These are phyloP conservation scores for Chrysopogon serrulatus DNA, from an alignment of 176 grass and related monocot genomes.

Conservation along the genomic window DNA sequence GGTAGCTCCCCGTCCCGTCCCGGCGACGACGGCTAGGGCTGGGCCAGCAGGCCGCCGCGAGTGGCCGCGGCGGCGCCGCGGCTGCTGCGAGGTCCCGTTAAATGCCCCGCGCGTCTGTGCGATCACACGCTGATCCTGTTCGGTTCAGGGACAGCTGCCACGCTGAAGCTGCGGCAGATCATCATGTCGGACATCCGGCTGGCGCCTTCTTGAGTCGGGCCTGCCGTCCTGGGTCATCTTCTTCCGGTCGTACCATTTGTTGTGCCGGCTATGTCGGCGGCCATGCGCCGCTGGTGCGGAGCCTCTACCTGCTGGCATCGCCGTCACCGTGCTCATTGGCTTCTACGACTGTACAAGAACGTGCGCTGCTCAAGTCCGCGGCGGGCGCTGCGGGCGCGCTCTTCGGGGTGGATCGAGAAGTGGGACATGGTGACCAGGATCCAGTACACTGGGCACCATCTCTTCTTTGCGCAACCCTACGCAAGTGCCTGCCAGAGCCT, in stretches of 20 bases:
- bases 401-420: constrained; percentile 78
- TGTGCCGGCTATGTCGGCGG: constrained; percentile 73
- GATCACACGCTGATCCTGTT: constrained; percentile 64
- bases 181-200: constrained; percentile 79
- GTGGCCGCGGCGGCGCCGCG: neutral
- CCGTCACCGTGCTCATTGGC: constrained; percentile 67
- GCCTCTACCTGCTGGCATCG: constrained; percentile 58
- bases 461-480: constrained; percentile 78
- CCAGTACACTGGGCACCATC: constrained; percentile 89
- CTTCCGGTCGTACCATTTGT: constrained; percentile 78
- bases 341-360: constrained; percentile 98
- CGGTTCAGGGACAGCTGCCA: constrained; percentile 54
- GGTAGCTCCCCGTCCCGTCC: neutral
- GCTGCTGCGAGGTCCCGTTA: neutral
- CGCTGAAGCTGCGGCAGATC: constrained; percentile 54
- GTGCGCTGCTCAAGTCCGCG: constrained; percentile 69
- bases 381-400: constrained; percentile 70
- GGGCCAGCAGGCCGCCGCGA: neutral
- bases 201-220: constrained; percentile 73
- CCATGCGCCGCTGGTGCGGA: constrained; percentile 62
- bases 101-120: neutral
- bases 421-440: constrained; percentile 90
- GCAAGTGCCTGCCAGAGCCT: constrained; percentile 41
- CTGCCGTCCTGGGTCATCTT: constrained; percentile 91
- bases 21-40: neutral